phyloP scores from a whole-genome alignment of 1,284 basidiomycete species.

The Pseudomicrostroma phylloplanum region DNA sequence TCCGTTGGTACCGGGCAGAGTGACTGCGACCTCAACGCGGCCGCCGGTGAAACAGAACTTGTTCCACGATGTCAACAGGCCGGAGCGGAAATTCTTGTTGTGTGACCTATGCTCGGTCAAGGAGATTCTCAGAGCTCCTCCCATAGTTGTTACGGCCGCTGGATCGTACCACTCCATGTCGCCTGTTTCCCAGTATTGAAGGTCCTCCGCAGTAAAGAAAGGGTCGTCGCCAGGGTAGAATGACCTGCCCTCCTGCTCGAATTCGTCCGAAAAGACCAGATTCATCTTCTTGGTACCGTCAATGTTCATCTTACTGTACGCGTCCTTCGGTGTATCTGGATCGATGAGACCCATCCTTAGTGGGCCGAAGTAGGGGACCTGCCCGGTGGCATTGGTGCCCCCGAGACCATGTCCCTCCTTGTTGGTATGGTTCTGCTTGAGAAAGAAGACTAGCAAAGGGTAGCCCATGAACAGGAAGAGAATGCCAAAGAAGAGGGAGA shows the following conservation, averaged over 20 bases:
- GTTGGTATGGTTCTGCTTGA: conserved; percentile 9
- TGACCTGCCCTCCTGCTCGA: conserved; percentile 62
- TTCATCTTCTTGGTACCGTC: conserved; percentile 28
- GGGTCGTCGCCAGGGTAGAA: conserved; percentile 53
- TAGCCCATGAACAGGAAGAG: conserved; percentile 31
- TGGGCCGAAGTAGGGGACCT: conserved; percentile 31
- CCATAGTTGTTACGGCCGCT: conserved; percentile 41
- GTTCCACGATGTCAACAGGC: conserved; percentile 47
- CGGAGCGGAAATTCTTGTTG: conserved; percentile 40
- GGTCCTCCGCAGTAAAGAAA: conserved; percentile 44
- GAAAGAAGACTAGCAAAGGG: conserved; percentile 26
- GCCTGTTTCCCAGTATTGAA: conserved; percentile 48
- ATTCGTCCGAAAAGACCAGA: conserved; percentile 70
- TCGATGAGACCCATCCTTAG: conserved; percentile 28
- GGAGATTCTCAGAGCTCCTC: conserved; percentile 33
- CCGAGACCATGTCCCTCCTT: conserved; percentile 59
- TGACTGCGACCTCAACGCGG: conserved; percentile 44
- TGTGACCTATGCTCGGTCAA: conserved; percentile 24
- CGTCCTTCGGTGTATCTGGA: conserved; percentile 28
- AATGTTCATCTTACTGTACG: conserved; percentile 18
- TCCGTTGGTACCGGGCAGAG: conserved; percentile 32
- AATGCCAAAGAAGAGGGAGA: conserved; percentile 27
- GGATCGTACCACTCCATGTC: conserved; percentile 52
- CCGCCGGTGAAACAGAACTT: conserved; percentile 49
- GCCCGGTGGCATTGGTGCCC: conserved; percentile 55